Base-by-base conservation (phyloP, 2,329 filamentous ascomycete genomes). In the Ceratocystis ficicola region DNA sequence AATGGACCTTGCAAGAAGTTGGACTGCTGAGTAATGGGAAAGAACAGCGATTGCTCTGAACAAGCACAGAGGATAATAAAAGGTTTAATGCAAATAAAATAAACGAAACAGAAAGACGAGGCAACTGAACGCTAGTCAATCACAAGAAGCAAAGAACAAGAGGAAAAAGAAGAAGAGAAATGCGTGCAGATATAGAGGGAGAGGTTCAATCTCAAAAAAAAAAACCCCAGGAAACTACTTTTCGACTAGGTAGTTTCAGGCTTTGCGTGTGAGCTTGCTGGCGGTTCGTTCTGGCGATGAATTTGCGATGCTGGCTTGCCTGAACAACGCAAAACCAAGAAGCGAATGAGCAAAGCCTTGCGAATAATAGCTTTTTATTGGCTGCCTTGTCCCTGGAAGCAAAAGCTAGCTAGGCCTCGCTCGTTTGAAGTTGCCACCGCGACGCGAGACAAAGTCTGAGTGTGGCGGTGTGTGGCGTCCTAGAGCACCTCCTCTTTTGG, bases 1-100 rank as follows among this genome's bases (percentile, higher is more conserved):
- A 20, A 22, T 41, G n/a, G 57, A n/a, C 41, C 12, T n/a, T 48
- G 41, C 59, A 36, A 25, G 44, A 12, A 46, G 57, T 8, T 44
- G 12, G 50, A 32, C 50, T 62, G 65, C 62, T 64, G 65, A 67
- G 50, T 61, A 64, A 64, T 67, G 41, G 36, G 52, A 52, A 61
- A 25, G 48, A 30, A 20, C 44, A 7, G 15, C 44, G n/a, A n/a
- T 30, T 30, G 22, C 50, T 44, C 25, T 32, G 30, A 48, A 30
- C 12, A 30, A 20, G 25, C 41, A 25, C 10, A 12, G 10, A 50
- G 55, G 2, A 59, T 17, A 12, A 30, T n/a, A 20, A n/a, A 25
- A 25, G 48, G 22, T 36, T 59, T 20, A 59, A 59, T 59, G 28
- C 55, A 20, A 59, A 36, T 7, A 59, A 59, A 32, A 59, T 3